These are phyloP conservation scores for Juglanconis oblonga DNA, from an alignment of 2,329 filamentous ascomycete species.

Conservation along the genomic window DNA sequence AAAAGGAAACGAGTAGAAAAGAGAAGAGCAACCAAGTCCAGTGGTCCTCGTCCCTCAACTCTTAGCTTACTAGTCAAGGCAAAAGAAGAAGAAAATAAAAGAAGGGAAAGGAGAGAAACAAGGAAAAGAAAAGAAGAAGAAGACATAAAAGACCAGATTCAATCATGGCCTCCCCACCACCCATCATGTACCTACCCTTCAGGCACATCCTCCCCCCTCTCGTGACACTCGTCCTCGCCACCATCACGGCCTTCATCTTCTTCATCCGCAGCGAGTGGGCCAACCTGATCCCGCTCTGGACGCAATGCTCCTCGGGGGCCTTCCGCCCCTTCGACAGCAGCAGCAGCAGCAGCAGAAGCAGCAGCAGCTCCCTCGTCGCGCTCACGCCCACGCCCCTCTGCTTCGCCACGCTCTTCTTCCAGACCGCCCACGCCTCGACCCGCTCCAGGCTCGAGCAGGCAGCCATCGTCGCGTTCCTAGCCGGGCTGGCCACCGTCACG, in stretches of 20 bases:
- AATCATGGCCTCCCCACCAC: neutral
- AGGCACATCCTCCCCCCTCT: neutral
- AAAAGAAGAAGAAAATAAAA: no score
- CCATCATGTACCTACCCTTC: neutral
- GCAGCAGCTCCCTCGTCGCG: neutral
- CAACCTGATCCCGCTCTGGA: neutral
- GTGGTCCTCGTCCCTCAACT: no score
- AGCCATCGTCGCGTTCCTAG: neutral
- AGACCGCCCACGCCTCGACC: slow-evolving; percentile 1
- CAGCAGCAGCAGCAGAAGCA: neutral
- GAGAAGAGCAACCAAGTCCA: no score
- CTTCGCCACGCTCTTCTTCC: slow-evolving; percentile 4
- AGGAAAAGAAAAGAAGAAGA: no score
- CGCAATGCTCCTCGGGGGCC: neutral
- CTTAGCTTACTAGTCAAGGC: no score
- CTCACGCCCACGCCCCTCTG: neutral
- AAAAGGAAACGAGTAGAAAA: no score
- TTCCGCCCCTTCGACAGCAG: neutral
- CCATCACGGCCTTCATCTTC: neutral
- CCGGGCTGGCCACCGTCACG: slow-evolving; percentile 1
- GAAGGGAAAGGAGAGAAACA: no score
- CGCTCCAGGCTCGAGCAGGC: neutral
- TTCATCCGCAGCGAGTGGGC: neutral
- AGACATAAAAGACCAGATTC: no score
- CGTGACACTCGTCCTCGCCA: neutral